Conservation (phyloP, 1,284 basidiomycete genomes). For the Inonotus hispidus region DNA sequence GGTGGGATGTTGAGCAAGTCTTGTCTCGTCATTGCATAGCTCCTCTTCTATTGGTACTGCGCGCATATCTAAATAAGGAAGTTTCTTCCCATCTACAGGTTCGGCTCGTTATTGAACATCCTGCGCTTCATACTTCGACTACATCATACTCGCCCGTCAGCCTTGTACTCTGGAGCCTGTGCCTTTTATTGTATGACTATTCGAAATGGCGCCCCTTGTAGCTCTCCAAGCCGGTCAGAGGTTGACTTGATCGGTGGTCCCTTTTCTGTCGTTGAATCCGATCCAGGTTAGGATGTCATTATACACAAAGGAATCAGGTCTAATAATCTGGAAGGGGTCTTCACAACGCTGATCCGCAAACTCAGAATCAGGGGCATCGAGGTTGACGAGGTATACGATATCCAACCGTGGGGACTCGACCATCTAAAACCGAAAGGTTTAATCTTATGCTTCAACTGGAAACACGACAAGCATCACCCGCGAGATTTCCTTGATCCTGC, state of each 20-base stretch:
- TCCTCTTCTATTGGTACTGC: background rate
- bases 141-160: background rate
- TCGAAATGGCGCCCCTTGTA: background rate
- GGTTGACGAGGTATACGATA: conserved; percentile 53
- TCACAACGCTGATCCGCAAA: conserved; percentile 48
- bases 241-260: conserved; percentile 48
- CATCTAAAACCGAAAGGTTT: conserved; percentile 49
- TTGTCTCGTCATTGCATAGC: background rate
- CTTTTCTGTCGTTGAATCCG: conserved; percentile 58
- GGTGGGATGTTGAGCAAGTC: background rate
- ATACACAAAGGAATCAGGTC: background rate
- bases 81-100: background rate
- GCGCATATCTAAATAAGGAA: background rate
- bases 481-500: conserved; percentile 47
- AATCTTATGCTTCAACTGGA: conserved; percentile 57
- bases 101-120: background rate
- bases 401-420: conserved; percentile 55
- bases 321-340: conserved; percentile 38
- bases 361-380: conserved; percentile 48
- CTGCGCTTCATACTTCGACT: background rate
- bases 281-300: conserved; percentile 40
- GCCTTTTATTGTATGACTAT: background rate
- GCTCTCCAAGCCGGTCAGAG: background rate
- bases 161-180: background rate
- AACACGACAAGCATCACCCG: conserved; percentile 39